A percentile compares a stretch with the other conserved stretches of the same genome.
These are phyloP conservation scores for Centaurea solstitialis DNA, from an alignment of 129 eudicot species.

Conservation along the genomic window DNA sequence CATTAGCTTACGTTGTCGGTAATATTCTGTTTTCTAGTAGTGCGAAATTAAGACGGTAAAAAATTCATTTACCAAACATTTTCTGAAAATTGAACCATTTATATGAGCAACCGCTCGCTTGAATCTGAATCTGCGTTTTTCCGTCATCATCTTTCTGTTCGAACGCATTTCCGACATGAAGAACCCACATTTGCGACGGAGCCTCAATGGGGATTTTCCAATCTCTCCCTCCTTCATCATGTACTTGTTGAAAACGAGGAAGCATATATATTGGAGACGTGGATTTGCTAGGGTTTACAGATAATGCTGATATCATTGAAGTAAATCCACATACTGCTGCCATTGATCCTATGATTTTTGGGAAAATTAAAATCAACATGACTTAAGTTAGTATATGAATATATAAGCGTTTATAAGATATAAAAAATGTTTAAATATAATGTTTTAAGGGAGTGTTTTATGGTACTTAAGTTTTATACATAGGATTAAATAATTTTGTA, in stretches of 20 bases:
- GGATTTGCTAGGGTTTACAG: slow-evolving; percentile 78
- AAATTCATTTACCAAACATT: slow-evolving; percentile 66
- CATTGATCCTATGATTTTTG: slow-evolving; percentile 64
- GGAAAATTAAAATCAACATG: no score
- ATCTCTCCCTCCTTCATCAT: slow-evolving; percentile 33
- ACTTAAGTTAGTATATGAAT: no score
- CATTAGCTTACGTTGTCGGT: background rate
- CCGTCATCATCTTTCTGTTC: slow-evolving; percentile 60
- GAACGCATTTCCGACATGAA: slow-evolving; percentile 85
- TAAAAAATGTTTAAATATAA: no score
- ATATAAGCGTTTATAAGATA: no score
- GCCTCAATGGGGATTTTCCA: slow-evolving; percentile 88
- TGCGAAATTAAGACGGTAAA: background rate
- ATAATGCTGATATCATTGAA: slow-evolving; percentile 88
- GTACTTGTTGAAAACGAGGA: slow-evolving; percentile 50
- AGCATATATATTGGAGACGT: slow-evolving; percentile 87
- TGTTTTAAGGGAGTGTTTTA: no score
- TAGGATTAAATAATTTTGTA: no score
- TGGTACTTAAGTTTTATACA: no score
- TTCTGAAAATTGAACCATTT: slow-evolving; percentile 95
- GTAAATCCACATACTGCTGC: slow-evolving; percentile 81
- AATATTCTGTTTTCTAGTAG: background rate
- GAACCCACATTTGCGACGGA: slow-evolving; percentile 86
- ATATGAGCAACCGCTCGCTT: slow-evolving; percentile 83
- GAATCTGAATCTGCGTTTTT: slow-evolving; percentile 56